A percentile compares a stretch with the other conserved stretches of the same genome.
phyloP scores from a whole-genome alignment of 2,329 filamentous ascomycete species.

The Aureobasidium vineae region DNA sequence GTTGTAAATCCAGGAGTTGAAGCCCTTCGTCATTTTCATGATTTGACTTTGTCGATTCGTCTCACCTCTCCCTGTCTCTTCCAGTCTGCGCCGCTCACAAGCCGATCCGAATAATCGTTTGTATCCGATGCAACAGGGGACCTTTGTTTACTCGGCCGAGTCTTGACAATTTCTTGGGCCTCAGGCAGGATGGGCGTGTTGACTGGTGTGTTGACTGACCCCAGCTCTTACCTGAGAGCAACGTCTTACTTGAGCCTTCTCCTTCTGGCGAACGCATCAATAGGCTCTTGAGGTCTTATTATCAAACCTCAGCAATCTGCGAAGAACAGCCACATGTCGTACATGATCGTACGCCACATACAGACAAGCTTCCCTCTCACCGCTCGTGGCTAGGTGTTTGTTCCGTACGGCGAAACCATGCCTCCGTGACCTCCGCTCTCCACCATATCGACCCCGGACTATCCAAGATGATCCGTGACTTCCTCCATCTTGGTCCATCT shows the following conservation, averaged over 20 bases:
- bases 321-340: slow-evolving; percentile 5
- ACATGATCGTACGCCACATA: not conserved
- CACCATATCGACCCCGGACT: slow-evolving; percentile 4
- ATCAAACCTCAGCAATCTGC: slow-evolving; percentile 8
- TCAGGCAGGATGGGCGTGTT: not conserved
- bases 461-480: slow-evolving; percentile 20
- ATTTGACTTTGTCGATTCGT: slow-evolving; percentile 22
- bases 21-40: not conserved
- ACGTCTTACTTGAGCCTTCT: slow-evolving; percentile 2
- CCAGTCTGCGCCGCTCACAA: not conserved
- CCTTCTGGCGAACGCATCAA: not conserved
- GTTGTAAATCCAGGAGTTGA: slow-evolving; percentile 7
- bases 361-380: slow-evolving; percentile 8
- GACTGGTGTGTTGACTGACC: not conserved
- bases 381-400: not conserved
- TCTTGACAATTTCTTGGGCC: not conserved
- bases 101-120: slow-evolving; percentile 5
- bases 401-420: slow-evolving; percentile 25
- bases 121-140: not conserved
- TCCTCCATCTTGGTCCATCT: not conserved
- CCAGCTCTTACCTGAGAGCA: not conserved
- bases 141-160: not conserved
- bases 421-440: slow-evolving; percentile 22
- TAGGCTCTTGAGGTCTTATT: not conserved
- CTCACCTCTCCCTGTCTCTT: not conserved